Conservation (phyloP, 768 basidiomycete species). For the Boletus tomentosulus region DNA sequence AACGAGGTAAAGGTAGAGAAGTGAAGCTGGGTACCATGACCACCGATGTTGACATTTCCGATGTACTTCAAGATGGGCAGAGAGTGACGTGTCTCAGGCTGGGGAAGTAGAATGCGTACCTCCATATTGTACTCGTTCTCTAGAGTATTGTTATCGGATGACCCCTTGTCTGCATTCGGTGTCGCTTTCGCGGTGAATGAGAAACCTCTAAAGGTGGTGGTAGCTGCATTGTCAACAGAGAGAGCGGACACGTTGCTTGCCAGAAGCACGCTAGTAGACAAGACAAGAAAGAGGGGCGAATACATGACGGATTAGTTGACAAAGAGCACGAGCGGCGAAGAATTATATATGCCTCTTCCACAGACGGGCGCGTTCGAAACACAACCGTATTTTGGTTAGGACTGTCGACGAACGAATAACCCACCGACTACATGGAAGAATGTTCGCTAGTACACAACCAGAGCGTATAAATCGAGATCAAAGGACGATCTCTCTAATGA, state of each 20-base stretch:
- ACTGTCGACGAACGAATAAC: not conserved
- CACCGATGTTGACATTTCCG: conserved; percentile 28
- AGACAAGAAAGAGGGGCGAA: conserved; percentile 3
- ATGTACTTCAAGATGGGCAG: conserved; percentile 21
- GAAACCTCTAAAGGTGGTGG: conserved; percentile 12
- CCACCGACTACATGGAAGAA: not conserved
- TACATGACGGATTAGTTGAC: conserved; percentile 11
- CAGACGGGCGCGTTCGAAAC: conserved; percentile 11
- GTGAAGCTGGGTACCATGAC: conserved; percentile 17
- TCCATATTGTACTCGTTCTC: conserved; percentile 23
- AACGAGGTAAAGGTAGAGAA: not conserved
- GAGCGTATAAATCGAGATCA: not conserved
- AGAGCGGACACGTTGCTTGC: conserved; percentile 27
- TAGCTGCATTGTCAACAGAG: not conserved
- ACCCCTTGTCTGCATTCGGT: conserved; percentile 13
- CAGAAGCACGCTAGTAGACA: conserved; percentile 27
- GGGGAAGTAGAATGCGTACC: conserved; percentile 16
- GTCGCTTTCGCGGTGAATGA: conserved; percentile 20
- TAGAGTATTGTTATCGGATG: conserved; percentile 22
- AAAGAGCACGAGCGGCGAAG: not conserved
- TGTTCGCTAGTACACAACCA: not conserved
- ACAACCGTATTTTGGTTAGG: conserved; percentile 7
- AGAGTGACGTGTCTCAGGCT: not conserved
- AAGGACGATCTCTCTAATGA: too few relatives aligned
- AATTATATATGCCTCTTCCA: conserved; percentile 1